Percentiles rank a stretch among this genome's conserved stretches.
Conservation (phyloP, 768 basidiomycete genomes). For the Cystobasidium ongulense region DNA sequence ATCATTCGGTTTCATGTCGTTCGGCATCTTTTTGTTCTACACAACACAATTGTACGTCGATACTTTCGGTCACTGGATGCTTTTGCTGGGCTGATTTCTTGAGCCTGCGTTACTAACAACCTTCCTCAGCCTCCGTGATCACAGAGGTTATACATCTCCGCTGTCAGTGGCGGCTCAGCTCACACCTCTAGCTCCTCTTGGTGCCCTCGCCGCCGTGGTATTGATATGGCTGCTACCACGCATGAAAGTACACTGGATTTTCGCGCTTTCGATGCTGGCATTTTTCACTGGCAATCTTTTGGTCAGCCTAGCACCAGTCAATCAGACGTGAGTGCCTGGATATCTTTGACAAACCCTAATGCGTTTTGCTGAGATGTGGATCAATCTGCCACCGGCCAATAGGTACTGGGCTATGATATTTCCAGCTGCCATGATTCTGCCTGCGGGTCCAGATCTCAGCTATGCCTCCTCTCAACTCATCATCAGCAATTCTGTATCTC, state of each 20-base stretch:
- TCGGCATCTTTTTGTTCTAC: conserved; percentile 5
- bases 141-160: background rate
- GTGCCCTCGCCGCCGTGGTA: background rate
- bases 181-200: background rate
- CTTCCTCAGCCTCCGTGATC: background rate
- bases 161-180: background rate
- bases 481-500: background rate
- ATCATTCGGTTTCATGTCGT: background rate
- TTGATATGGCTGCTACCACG: background rate
- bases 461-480: background rate
- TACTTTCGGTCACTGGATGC: no score
- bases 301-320: background rate
- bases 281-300: background rate
- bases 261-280: background rate
- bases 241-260: conserved; percentile 1
- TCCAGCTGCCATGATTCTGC: background rate
- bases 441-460: background rate
- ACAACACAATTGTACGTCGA: background rate
- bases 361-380: no score
- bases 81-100: background rate
- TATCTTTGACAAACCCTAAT: no score
- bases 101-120: background rate
- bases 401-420: conserved; percentile 10
- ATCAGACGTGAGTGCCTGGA: background rate
- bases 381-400: background rate